Evolutionary conservation across 2,329 filamentous ascomycete species (phyloP), one percentile per base, ranked within the genome.

Genomic region (Trichoderma citrinoviride): DNA sequence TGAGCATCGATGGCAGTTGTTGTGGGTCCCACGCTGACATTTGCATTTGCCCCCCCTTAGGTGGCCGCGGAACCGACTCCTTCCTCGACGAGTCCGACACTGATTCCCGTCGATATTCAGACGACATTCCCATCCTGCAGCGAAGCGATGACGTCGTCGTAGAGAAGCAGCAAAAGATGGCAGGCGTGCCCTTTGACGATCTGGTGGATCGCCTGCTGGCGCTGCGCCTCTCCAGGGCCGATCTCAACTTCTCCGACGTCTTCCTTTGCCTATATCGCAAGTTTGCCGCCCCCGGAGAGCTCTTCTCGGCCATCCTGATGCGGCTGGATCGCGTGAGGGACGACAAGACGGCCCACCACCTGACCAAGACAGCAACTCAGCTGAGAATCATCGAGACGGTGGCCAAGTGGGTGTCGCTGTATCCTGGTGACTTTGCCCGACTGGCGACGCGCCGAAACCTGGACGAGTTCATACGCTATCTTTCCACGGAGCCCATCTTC

Each of bases 251-350:
- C 73, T 85, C 87, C 1, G 87, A 93, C 50, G 88, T 96, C 19
- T 98, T 98, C 72, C 82, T 98, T 33, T 97, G 94, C 68, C 81
- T 98, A 15, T 98, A 98, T 77, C 90, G 95, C 67, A 96, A 95
- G 75, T 98, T 99, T 74, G 90, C 92, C 4, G 87, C 93, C 2
- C 95, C 95, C 0, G 84, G 85, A 10, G 85, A 90, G 68, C 83
- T 99, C 5, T 87, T 98, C 60, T 85, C 88, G 46, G 88, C 91
- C 7, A 90, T 98, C 50, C 82, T 96, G 46, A 83, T 88, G 65
- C 88, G 90, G 44, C 87, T 97, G 66, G 90, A 96, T 69, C 82
- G 81, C 17, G 80, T 90, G 25, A 87, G 87, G 71, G 85, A 87
- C 49, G 88, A 90, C 66, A 87, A 85, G 68, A 82, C 83, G 10